A percentile compares a stretch with the other conserved stretches of the same genome.
Conservation (phyloP, 192 early-diverging fungal species). For the Chytriomyces hyalinus region DNA sequence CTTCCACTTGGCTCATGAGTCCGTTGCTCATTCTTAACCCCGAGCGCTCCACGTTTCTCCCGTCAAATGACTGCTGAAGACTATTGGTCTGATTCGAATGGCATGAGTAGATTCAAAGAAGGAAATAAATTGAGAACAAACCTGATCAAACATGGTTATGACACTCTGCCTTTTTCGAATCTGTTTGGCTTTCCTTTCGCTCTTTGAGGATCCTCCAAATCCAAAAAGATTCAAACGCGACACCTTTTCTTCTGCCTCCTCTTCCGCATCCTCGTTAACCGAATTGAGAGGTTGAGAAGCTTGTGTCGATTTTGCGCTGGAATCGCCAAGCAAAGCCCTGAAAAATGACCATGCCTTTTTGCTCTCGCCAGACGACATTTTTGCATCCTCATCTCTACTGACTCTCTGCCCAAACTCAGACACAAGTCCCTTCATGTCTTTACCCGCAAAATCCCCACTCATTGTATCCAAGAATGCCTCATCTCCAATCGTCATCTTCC, state of each 20-base stretch:
- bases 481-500: conserved; percentile 2
- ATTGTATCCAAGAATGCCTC: conserved; percentile 26
- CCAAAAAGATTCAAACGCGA: too few species aligned
- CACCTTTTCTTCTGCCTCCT: not conserved
- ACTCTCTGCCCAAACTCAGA: conserved; percentile 21
- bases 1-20: conserved; percentile 10
- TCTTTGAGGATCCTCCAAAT: too few species aligned
- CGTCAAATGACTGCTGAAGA: conserved; percentile 17
- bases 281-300: not conserved
- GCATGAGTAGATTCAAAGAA: not conserved
- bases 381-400: not conserved
- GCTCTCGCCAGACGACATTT: not conserved
- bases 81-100: not conserved
- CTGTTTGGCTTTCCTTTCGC: conserved; percentile 1
- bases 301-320: not conserved
- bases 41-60: conserved; percentile 9
- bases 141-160: conserved; percentile 37
- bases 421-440: conserved; percentile 31
- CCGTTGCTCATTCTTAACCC: conserved; percentile 11
- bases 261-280: not conserved
- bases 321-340: not conserved
- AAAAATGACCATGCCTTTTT: conserved; percentile 30
- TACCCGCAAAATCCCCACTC: conserved; percentile 32
- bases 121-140: not conserved
- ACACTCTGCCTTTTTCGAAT: conserved; percentile 24